Evolutionary conservation across 106 monocot genomes (phyloP).

Genomic region (Gastrodia elata): DNA sequence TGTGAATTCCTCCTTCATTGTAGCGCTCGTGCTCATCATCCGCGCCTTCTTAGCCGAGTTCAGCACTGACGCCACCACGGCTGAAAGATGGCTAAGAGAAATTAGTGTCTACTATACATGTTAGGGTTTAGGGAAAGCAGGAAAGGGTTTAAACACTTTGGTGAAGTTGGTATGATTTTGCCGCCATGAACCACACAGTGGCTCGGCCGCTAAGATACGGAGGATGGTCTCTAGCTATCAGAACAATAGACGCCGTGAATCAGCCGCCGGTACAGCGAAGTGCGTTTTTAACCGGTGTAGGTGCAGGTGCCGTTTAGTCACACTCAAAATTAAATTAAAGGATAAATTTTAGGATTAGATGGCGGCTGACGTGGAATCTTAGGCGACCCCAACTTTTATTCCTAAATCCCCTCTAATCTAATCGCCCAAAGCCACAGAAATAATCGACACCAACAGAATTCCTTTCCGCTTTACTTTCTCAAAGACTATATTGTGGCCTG

Average conservation of each 20-base stretch:
- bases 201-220: background rate
- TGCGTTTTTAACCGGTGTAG: too few relatives aligned
- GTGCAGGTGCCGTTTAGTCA: too few relatives aligned
- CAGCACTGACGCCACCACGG: constrained; percentile 14
- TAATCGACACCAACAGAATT: too few relatives aligned
- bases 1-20: constrained; percentile 55
- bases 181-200: background rate
- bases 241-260: background rate
- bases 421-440: too few relatives aligned
- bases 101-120: background rate
- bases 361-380: too few relatives aligned
- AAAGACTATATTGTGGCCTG: too few relatives aligned
- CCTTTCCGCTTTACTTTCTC: too few relatives aligned
- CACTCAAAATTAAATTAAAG: too few relatives aligned
- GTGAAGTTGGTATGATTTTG: background rate
- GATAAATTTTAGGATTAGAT: too few relatives aligned
- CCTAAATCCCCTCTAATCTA: too few relatives aligned
- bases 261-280: background rate
- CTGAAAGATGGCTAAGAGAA: constrained; percentile 3
- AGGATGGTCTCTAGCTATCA: background rate
- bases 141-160: background rate
- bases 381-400: too few relatives aligned
- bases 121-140: background rate
- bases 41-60: constrained; percentile 46
- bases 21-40: constrained; percentile 31